phyloP scores from a whole-genome alignment of 768 basidiomycete species.

The Trametes cubensis region DNA sequence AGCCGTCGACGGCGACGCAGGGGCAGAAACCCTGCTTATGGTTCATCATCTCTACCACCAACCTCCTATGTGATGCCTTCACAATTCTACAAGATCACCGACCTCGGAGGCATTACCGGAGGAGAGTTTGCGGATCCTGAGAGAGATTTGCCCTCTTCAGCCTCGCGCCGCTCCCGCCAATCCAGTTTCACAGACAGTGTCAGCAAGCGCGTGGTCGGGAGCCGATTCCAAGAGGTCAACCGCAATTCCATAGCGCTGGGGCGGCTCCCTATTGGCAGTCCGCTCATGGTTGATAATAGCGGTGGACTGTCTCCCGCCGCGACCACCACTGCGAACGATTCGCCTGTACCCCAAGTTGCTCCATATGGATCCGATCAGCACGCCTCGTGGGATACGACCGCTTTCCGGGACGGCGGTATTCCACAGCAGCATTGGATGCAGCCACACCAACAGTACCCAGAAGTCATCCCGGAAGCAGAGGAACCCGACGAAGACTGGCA shows the following conservation, averaged over 20 bases:
- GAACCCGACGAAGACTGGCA: conserved; percentile 56
- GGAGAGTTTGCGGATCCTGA: conserved; percentile 56
- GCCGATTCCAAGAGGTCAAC: conserved; percentile 73
- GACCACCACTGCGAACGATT: conserved; percentile 22
- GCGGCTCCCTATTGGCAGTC: conserved; percentile 63
- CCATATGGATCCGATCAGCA: conserved; percentile 54
- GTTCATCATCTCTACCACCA: conserved; percentile 69
- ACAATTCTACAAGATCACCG: conserved; percentile 74
- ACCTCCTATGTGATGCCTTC: conserved; percentile 81
- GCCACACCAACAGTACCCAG: conserved; percentile 28
- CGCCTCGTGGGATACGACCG: conserved; percentile 34
- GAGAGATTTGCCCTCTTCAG: conserved; percentile 28
- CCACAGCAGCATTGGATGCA: conserved; percentile 37
- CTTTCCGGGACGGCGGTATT: conserved; percentile 26
- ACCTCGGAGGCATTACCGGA: conserved; percentile 60
- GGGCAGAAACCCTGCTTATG: conserved; percentile 61
- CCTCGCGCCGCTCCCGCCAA: conserved; percentile 21
- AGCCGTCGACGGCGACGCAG: conserved; percentile 49
- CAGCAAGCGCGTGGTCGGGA: conserved; percentile 63
- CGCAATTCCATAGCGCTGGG: conserved; percentile 59
- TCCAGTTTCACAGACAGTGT: conserved; percentile 61
- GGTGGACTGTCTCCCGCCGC: conserved; percentile 46
- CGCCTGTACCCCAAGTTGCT: conserved; percentile 54
- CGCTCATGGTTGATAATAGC: conserved; percentile 52
- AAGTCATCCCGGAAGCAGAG: conserved; percentile 26